These are phyloP conservation scores for Collybiopsis luxurians DNA, from an alignment of 768 basidiomycete species.

Conservation along the genomic window DNA sequence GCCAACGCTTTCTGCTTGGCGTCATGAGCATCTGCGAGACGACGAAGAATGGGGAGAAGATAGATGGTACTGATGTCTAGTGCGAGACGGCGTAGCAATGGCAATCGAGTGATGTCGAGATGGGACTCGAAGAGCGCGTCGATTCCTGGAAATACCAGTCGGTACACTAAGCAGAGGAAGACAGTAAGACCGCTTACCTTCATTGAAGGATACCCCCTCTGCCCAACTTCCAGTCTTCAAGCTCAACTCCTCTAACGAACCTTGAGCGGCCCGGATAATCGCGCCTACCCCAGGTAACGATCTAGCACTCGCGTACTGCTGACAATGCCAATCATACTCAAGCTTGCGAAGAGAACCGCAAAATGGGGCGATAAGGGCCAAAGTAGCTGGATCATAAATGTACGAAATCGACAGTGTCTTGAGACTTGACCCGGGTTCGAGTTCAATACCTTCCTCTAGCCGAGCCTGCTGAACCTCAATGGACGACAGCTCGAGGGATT, in stretches of 20 bases:
- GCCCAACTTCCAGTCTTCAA: conserved; percentile 4
- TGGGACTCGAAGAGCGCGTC: background rate
- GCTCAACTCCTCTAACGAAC: background rate
- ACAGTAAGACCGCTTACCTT: background rate
- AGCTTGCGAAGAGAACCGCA: background rate
- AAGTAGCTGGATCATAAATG: background rate
- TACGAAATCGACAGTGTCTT: background rate
- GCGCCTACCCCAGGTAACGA: conserved; percentile 5
- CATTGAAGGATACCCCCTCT: background rate
- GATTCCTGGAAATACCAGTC: background rate
- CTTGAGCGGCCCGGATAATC: conserved; percentile 3
- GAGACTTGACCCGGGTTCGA: background rate
- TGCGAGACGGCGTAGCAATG: background rate
- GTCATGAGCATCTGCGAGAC: background rate
- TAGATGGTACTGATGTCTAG: background rate
- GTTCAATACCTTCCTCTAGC: background rate
- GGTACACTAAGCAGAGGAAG: too few relatives aligned
- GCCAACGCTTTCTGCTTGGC: background rate
- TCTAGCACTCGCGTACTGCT: conserved; percentile 3
- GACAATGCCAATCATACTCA: conserved; percentile 5
- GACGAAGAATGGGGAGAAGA: conserved; percentile 2
- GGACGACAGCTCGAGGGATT: background rate
- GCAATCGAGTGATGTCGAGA: background rate
- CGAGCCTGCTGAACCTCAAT: background rate
- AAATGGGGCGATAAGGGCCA: conserved; percentile 1